These are phyloP conservation scores for Mycena crocata DNA, from an alignment of 768 basidiomycete genomes.

Conservation along the genomic window DNA sequence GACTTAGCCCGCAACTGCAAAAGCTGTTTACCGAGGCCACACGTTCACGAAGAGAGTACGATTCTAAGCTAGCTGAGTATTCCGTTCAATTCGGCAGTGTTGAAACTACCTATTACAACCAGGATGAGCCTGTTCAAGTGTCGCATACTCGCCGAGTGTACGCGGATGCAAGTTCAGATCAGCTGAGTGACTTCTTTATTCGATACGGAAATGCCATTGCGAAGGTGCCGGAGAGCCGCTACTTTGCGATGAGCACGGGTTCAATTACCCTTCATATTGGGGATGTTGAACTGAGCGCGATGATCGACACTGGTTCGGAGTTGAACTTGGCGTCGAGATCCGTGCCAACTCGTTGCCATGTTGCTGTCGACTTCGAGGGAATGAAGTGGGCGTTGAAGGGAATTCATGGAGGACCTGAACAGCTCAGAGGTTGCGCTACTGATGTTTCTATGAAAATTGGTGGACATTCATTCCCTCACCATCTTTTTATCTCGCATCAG, in stretches of 20 bases:
- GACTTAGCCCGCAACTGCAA: constrained; percentile 7
- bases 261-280: neutral
- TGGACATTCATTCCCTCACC: constrained; percentile 10
- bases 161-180: neutral
- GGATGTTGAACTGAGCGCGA: neutral
- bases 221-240: neutral
- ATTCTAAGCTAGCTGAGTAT: constrained; percentile 16
- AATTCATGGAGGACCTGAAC: constrained; percentile 22
- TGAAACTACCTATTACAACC: neutral
- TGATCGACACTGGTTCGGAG: constrained; percentile 8
- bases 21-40: constrained; percentile 21
- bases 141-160: neutral
- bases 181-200: neutral
- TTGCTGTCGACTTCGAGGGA: constrained; percentile 22
- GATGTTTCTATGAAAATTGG: constrained; percentile 15
- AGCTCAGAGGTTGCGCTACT: constrained; percentile 19
- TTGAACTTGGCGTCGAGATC: neutral
- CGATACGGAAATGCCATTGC: constrained; percentile 11
- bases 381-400: constrained; percentile 23
- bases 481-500: constrained; percentile 5
- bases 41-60: constrained; percentile 1
- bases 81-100: neutral
- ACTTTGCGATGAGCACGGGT: constrained; percentile 14
- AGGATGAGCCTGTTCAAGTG: neutral
- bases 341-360: neutral